Base-by-base conservation (phyloP, 148 eudicot species). In the Gaultheria prostrata region DNA sequence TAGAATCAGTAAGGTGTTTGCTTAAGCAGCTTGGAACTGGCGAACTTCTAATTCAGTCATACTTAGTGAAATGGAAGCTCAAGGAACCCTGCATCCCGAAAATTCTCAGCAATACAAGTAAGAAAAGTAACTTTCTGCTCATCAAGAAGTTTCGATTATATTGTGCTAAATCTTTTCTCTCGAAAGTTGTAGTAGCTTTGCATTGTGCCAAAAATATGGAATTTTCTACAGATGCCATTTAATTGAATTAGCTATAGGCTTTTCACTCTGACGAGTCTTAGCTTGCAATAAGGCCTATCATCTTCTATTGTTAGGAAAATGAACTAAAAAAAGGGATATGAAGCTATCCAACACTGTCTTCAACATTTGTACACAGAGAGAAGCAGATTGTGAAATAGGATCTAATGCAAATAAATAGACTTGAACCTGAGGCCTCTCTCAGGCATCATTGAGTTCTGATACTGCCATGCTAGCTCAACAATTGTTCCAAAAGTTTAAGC, bases 1-100 rank as follows among this genome's bases (percentile, higher is more conserved):
- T 43, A 90, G 95, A 84, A 95, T 93, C 28, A 89, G 89, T 80
- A 80, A 77, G 67, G 98, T 94, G 4, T 93, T 92, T 86, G 88
- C 82, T 56, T 80, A 82, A 54, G 98, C 98, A 54, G 88, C 83
- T 70, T 85, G 87, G 83, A 94, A 95, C 83, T 85, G 96, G 90
- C 81, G 48, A 76, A 78, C 84, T 79, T 65, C 83, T 28, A 76
- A 88, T 72, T 85, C 89, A 50, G 80, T 75, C 4, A 70, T 86
- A 82, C 86, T 88, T 61, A 82, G 78, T 39, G 88, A 86, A 77
- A 87, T 87, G 74, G 94, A 91, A 87, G 86, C 82, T 86, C 85
- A 76, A 56, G 89, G 85, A 82, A 83, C 83, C 80, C 84, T 85
- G 77, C 91, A 85, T 79, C 74, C 20, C 61, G 88, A 84, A 65